phyloP scores from a whole-genome alignment of 2,329 filamentous ascomycete genomes.

The Cladobotryum protrusum region DNA sequence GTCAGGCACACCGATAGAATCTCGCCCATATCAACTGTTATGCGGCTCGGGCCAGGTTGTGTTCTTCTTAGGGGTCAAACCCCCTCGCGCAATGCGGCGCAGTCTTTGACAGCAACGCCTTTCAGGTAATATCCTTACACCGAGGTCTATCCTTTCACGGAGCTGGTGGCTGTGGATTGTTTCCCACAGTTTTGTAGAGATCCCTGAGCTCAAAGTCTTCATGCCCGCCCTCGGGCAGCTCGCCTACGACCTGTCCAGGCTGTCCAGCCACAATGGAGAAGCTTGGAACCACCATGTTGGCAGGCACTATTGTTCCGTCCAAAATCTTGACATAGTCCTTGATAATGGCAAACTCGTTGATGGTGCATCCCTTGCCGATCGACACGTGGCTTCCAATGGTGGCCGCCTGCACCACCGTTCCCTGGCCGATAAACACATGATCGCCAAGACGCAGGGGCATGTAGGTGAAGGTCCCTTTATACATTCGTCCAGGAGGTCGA shows the following conservation, averaged over 20 bases:
- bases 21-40: no score
- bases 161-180: constrained; percentile 38
- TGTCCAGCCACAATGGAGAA: constrained; percentile 85
- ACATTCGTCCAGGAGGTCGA: constrained; percentile 74
- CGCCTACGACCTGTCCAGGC: constrained; percentile 73
- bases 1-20: no score
- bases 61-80: no score
- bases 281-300: constrained; percentile 86
- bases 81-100: no score
- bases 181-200: constrained; percentile 58
- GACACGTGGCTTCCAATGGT: constrained; percentile 79
- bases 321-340: constrained; percentile 90
- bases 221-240: constrained; percentile 66
- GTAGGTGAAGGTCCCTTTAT: constrained; percentile 72
- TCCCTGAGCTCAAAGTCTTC: constrained; percentile 60
- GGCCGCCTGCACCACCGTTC: constrained; percentile 73
- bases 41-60: no score
- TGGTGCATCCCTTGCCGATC: constrained; percentile 68
- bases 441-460: constrained; percentile 90
- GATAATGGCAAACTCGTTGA: constrained; percentile 84
- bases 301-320: constrained; percentile 75
- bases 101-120: no score
- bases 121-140: not conserved
- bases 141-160: constrained; percentile 15
- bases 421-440: constrained; percentile 81